Base-by-base conservation (phyloP, 148 eudicot species). In the Limonium bicolor region DNA sequence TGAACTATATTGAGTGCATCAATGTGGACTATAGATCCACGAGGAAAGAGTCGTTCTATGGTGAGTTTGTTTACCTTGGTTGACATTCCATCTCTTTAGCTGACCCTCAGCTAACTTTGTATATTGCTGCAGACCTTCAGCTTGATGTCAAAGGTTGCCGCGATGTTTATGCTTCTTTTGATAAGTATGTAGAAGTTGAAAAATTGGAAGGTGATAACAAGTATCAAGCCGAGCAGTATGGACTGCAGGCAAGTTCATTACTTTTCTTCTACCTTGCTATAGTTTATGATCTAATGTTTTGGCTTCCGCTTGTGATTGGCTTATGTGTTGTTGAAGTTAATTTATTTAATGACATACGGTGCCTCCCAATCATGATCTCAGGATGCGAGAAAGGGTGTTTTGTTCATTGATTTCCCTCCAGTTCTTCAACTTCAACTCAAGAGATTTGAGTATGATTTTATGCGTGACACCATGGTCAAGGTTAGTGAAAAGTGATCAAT, bases 71-170 rank as follows among this genome's bases (percentile, higher is more conserved):
- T n/a, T n/a, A 38, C 35, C 56, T 41, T 6, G 41, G 18, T 7
- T 27, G 26, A 24, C 13, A 17, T 16, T 46, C 26, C 40, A 20
- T 32, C 26, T 4, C 36, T 23, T 12, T 43, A 40, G 22, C 27
- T 53, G 32, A 24, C 19, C 1, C 48, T 48, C 13, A 41, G 13
- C 34, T 52, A 14, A 26, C 25, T 41, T 21, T 41, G 23, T 39
- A 13, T 28, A 25, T 12, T 39, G 6, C 64, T 38, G 36, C 74
- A 88, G 96, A 87, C 50, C 90, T 87, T 56, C 96, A 87, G 59
- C 96, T 87, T 59, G 96, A 87, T 66, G 96, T 88, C 16, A 88
- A 88, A 74, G 96, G 94, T 25, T 88, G 96, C 53, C 64, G 69
- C 35, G 94, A 87, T 74, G 80, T 87, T 48, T 87, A 87, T 65